These are phyloP conservation scores for Calocybe gangraenosa DNA, from an alignment of 768 basidiomycete genomes.

Conservation along the genomic window DNA sequence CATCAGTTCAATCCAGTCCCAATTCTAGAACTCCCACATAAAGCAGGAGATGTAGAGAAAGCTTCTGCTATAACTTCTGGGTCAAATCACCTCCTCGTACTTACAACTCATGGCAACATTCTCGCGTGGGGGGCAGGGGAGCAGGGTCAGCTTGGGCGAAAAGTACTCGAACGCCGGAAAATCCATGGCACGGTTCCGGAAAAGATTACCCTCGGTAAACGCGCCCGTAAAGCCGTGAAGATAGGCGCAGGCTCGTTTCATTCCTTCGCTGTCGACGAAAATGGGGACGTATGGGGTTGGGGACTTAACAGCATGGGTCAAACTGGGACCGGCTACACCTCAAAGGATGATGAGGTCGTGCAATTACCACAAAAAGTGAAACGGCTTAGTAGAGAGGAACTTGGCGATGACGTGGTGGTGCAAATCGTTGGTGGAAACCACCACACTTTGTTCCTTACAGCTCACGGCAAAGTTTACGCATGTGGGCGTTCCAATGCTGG, in stretches of 20 bases:
- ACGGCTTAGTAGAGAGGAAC: conserved; percentile 55
- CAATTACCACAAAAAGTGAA: conserved; percentile 62
- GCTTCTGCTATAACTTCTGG: conserved; percentile 77
- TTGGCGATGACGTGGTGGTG: conserved; percentile 57
- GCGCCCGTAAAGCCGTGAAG: conserved; percentile 52
- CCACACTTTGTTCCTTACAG: conserved; percentile 87
- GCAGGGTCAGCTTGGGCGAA: conserved; percentile 87
- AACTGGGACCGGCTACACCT: conserved; percentile 55
- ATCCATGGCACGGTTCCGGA: conserved; percentile 89
- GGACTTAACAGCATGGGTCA: conserved; percentile 92
- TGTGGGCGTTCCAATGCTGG: conserved; percentile 82
- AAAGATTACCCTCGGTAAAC: conserved; percentile 69
- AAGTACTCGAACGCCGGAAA: conserved; percentile 83
- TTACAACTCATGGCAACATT: conserved; percentile 84
- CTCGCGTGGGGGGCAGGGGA: conserved; percentile 91
- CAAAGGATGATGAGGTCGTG: conserved; percentile 47
- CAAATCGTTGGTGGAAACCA: conserved; percentile 84
- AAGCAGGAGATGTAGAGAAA: conserved; percentile 63
- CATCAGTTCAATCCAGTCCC: conserved; percentile 65
- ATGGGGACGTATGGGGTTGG: conserved; percentile 89
- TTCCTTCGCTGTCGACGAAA: conserved; percentile 86
- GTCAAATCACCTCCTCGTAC: conserved; percentile 83
- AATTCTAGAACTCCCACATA: conserved; percentile 55
- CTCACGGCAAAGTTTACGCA: conserved; percentile 78
- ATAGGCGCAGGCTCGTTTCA: conserved; percentile 83